Evolutionary conservation across 495 filamentous ascomycete genomes (phyloP).

Genomic region (Corynascus novoguineensis): DNA sequence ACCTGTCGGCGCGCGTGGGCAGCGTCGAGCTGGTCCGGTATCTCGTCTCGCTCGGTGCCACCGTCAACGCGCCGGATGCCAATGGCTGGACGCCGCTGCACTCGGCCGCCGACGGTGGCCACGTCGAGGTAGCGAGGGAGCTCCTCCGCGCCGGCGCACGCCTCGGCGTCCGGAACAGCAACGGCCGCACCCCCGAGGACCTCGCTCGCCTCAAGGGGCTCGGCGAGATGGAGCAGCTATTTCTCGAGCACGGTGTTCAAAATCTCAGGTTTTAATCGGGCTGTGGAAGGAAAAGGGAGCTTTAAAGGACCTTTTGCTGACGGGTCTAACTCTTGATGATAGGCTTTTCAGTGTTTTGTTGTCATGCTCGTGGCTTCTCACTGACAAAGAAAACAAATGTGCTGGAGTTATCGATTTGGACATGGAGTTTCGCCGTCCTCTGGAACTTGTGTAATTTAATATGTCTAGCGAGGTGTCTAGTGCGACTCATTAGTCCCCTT

Average conservation of each 20-base stretch:
- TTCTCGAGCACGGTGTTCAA: not conserved
- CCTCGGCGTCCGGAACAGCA: not conserved
- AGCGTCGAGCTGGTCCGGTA: not conserved
- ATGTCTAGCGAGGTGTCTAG: no score
- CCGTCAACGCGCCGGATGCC: not conserved
- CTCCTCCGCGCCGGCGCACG: not conserved
- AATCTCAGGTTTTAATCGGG: not conserved
- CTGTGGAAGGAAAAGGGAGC: no score
- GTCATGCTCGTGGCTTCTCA: no score
- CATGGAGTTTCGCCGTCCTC: no score
- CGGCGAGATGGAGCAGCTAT: not conserved
- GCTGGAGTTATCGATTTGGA: no score
- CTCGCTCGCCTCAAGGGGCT: not conserved
- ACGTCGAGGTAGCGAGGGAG: not conserved
- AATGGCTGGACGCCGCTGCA: not conserved
- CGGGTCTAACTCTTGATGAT: no score
- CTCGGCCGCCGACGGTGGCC: not conserved
- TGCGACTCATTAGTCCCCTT: no score
- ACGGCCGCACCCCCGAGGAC: not conserved
- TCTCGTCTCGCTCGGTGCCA: not conserved
- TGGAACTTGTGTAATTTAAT: no score
- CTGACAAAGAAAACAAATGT: no score
- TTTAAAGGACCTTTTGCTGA: no score
- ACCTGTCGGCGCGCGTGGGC: not conserved
- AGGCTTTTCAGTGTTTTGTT: no score